These are phyloP conservation scores for Globisporangium middletonii DNA, from an alignment of 352 stramenopile genomes.

Conservation along the genomic window DNA sequence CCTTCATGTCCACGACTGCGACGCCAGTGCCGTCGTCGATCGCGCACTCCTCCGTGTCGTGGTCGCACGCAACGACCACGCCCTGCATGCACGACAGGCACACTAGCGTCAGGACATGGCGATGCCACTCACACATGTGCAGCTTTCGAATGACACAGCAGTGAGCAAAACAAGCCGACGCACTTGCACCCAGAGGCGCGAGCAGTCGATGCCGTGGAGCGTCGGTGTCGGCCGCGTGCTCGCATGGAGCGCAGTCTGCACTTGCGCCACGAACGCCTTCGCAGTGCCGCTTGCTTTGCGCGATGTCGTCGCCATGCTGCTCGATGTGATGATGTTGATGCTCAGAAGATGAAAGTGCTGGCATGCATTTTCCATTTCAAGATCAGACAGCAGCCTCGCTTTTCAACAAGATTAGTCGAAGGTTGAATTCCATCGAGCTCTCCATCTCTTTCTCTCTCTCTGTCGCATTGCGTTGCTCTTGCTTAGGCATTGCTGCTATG, in stretches of 20 bases:
- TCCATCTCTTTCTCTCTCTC: too few relatives aligned
- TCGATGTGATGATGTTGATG: neutral
- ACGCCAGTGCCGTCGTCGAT: constrained; percentile 78
- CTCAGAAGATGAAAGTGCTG: neutral
- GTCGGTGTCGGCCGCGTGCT: constrained; percentile 33
- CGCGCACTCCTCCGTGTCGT: constrained; percentile 29
- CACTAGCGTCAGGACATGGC: neutral
- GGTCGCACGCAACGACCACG: constrained; percentile 36
- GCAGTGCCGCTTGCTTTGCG: constrained; percentile 22
- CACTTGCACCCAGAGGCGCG: constrained; percentile 77
- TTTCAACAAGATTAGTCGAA: too few relatives aligned
- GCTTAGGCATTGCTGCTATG: too few relatives aligned
- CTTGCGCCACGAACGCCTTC: constrained; percentile 59
- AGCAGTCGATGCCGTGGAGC: constrained; percentile 56
- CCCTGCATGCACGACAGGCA: constrained; percentile 21
- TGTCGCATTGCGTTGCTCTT: neutral
- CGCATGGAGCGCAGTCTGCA: constrained; percentile 33
- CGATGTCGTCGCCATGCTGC: neutral
- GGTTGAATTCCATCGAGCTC: too few relatives aligned
- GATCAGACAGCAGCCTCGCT: too few relatives aligned
- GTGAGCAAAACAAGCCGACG: neutral
- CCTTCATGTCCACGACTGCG: constrained; percentile 48
- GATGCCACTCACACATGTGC: neutral
- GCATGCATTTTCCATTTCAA: too few relatives aligned
- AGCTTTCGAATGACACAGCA: neutral